phyloP scores from a whole-genome alignment of 2,329 filamentous ascomycete genomes.

The Mycosphaerella sp. region DNA sequence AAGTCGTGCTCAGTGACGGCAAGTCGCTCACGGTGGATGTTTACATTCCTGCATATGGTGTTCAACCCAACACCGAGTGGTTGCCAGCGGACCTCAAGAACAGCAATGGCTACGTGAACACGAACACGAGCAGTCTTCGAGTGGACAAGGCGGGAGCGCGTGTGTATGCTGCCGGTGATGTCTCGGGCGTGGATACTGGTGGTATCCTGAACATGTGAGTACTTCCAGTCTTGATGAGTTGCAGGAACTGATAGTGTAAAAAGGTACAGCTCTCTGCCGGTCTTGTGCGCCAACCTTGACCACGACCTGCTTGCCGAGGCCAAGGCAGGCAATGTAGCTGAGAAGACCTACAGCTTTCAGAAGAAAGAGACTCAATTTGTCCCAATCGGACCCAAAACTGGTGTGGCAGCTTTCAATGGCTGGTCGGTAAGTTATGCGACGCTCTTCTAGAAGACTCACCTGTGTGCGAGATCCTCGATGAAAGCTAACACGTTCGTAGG shows the following conservation, averaged over 20 bases:
- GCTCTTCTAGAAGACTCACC: too few species aligned
- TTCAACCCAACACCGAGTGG: conserved; percentile 48
- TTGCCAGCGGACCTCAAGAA: conserved; percentile 44
- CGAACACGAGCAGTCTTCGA: conserved; percentile 42
- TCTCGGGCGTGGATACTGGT: conserved; percentile 40
- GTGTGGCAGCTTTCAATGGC: conserved; percentile 36
- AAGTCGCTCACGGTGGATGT: conserved; percentile 45
- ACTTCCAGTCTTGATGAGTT: not conserved
- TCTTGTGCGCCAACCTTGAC: conserved; percentile 42
- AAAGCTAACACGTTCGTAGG: too few species aligned
- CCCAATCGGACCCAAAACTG: conserved; percentile 28
- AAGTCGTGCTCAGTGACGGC: conserved; percentile 43
- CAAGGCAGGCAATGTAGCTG: conserved; percentile 21
- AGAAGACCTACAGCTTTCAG: conserved; percentile 28
- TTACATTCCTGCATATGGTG: conserved; percentile 50
- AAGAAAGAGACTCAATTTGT: conserved; percentile 30
- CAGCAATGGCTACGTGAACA: conserved; percentile 44
- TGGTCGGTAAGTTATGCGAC: conserved; percentile 9
- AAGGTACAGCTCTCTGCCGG: conserved; percentile 34
- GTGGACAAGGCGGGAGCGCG: conserved; percentile 41
- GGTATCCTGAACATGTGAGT: conserved; percentile 37
- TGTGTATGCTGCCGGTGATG: conserved; percentile 48
- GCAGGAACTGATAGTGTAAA: not conserved
- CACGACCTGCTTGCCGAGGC: conserved; percentile 40
- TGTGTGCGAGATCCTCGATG: too few species aligned